Evolutionary conservation across 148 eudicot genomes (phyloP), one percentile per base, ranked within the genome.

Genomic region (Fallopia convolvulus): DNA sequence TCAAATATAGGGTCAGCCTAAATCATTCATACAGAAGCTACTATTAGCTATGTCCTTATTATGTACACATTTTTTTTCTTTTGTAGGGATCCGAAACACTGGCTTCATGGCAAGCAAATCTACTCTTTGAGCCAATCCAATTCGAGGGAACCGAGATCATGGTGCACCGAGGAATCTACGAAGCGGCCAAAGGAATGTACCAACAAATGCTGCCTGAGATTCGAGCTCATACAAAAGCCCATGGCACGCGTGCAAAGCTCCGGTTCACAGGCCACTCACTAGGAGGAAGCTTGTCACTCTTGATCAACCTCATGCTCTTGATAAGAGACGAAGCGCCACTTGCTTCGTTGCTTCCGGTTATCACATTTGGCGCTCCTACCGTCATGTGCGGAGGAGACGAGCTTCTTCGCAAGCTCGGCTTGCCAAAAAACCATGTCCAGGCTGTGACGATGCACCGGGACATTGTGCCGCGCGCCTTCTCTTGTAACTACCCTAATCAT

Each of bases 181-280:
- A 95, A 87, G 97, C 98, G 26, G 99, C 99, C 66, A 95, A 95
- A 77, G 98, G 99, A 46, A 91, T 95, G 23, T 95, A 90, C 72
- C 90, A 83, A 80, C 97, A 90, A 75, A 89, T 95, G 98, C 75
- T 95, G 82, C 99, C 97, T 2, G 99, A 93, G 82, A 85, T 95
- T 36, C 90, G 61, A n/a, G 82, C 87, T 32, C 95, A 88, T 78
- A 81, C 88, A 60, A 84, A 84, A 78, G 77, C 87, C 47, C 88
- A 84, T 49, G 99, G 99, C 9, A 79, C 80, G 26, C 89, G 78
- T 50, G 99, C 99, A 75, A 88, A 81, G 49, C 88, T 95, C 76
- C 91, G 99, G 11, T 95, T 95, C 85, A 95, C 99, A 0, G 99
- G 99, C 47, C 99, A 95, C 78, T 95, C 99, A 41, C 93, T 95